These are phyloP conservation scores for Drosera capensis DNA, from an alignment of 148 eudicot genomes.

Conservation along the genomic window DNA sequence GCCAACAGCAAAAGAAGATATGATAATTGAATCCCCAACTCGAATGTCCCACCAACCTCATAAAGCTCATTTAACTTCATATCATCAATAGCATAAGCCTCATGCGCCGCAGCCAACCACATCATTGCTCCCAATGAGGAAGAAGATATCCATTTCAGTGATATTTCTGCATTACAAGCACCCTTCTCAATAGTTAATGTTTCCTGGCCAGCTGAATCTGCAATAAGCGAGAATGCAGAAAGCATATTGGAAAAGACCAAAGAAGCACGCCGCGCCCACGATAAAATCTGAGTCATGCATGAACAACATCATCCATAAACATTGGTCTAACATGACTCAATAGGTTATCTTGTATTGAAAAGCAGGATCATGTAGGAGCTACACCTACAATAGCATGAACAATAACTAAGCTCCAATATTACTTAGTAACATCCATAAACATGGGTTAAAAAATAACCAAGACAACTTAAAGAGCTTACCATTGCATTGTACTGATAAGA, in stretches of 20 bases:
- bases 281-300: no score
- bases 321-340: no score
- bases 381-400: no score
- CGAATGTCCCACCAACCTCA: constrained; percentile 79
- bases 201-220: background rate
- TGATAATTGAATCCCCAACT: constrained; percentile 83
- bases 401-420: background rate
- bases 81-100: constrained; percentile 39
- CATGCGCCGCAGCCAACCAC: constrained; percentile 42
- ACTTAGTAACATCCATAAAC: background rate
- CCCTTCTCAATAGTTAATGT: constrained; percentile 1
- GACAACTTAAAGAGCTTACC: constrained; percentile 20
- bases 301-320: no score
- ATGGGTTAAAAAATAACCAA: background rate
- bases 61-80: constrained; percentile 36
- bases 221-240: no score
- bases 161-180: constrained; percentile 6
- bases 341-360: no score
- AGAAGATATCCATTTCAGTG: constrained; percentile 16
- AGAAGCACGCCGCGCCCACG: no score
- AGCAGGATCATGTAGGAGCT: no score
- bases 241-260: no score
- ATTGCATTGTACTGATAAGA: constrained; percentile 16
- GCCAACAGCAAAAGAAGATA: constrained; percentile 72
- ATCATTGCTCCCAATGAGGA: constrained; percentile 29